A percentile compares a stretch with the other conserved stretches of the same genome.
These are phyloP conservation scores for Arthroderma sp. DNA, from an alignment of 2,329 filamentous ascomycete genomes.

Conservation along the genomic window DNA sequence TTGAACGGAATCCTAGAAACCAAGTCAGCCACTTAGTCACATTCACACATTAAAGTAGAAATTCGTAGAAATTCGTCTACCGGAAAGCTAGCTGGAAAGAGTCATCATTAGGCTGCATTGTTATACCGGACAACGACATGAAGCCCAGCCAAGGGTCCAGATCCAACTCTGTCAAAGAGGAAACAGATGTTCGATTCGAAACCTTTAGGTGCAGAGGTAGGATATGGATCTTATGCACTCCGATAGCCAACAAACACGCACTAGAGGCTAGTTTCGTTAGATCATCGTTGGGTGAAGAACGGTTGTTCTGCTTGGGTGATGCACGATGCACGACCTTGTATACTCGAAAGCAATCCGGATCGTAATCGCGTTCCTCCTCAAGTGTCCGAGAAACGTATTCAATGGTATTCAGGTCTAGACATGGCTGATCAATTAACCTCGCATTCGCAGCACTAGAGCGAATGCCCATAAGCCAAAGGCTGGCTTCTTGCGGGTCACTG, in stretches of 20 bases:
- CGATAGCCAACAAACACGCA: constrained; percentile 55
- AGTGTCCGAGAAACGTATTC: constrained; percentile 50
- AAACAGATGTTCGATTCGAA: constrained; percentile 40
- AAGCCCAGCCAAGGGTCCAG: constrained; percentile 43
- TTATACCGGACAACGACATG: constrained; percentile 46
- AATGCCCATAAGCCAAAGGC: constrained; percentile 51
- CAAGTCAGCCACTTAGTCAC: neutral
- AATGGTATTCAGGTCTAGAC: constrained; percentile 46
- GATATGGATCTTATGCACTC: constrained; percentile 55
- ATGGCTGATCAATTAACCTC: constrained; percentile 37
- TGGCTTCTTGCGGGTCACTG: constrained; percentile 49
- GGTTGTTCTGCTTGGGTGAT: constrained; percentile 40
- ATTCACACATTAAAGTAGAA: neutral
- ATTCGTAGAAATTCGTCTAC: constrained; percentile 17
- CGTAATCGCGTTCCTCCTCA: constrained; percentile 55
- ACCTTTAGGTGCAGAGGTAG: constrained; percentile 48
- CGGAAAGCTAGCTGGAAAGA: constrained; percentile 53
- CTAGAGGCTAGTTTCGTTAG: constrained; percentile 50
- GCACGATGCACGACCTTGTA: constrained; percentile 55
- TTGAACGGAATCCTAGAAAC: constrained; percentile 39
- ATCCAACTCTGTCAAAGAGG: constrained; percentile 39
- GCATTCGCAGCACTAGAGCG: constrained; percentile 46
- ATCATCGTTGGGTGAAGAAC: constrained; percentile 49
- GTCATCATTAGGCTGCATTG: constrained; percentile 50
- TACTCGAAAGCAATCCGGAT: constrained; percentile 52